Conservation (phyloP, 306 rosid species). For the Calophaca sinica region DNA sequence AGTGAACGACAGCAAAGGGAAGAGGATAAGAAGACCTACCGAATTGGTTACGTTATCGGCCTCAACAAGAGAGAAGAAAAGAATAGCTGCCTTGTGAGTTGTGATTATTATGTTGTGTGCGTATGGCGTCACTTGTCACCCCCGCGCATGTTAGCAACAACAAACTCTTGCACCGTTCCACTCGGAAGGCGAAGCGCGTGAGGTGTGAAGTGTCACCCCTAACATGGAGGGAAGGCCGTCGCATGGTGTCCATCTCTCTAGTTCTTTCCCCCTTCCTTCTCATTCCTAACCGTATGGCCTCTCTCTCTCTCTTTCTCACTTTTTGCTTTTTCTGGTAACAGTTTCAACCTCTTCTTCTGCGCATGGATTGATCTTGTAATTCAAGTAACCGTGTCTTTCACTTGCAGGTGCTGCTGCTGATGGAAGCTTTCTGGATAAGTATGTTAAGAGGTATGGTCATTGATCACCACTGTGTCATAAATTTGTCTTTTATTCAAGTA, state of each 20-base stretch:
- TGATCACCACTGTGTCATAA: not conserved
- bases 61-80: no score
- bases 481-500: not conserved
- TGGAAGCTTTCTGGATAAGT: constrained; percentile 69
- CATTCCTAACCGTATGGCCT: constrained; percentile 57
- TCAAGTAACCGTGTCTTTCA: not conserved
- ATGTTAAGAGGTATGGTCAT: constrained; percentile 55
- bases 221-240: constrained; percentile 69
- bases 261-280: constrained; percentile 64
- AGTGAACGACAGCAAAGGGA: constrained; percentile 29
- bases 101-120: constrained; percentile 29
- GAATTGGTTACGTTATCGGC: no score
- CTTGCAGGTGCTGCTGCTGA: constrained; percentile 68
- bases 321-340: not conserved
- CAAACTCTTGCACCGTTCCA: constrained; percentile 38
- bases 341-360: not conserved
- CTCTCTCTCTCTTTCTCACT: constrained; percentile 14
- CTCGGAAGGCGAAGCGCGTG: constrained; percentile 37
- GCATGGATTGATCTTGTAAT: not conserved
- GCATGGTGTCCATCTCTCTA: constrained; percentile 68
- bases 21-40: constrained; percentile 31
- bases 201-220: constrained; percentile 66
- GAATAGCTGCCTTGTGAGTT: no score
- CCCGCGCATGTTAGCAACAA: constrained; percentile 57
- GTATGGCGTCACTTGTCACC: constrained; percentile 56